A percentile compares a stretch with the other conserved stretches of the same genome.
Evolutionary conservation across 192 early-diverging fungal species (phyloP).

Genomic region (Fimicolochytrium jonesii): DNA sequence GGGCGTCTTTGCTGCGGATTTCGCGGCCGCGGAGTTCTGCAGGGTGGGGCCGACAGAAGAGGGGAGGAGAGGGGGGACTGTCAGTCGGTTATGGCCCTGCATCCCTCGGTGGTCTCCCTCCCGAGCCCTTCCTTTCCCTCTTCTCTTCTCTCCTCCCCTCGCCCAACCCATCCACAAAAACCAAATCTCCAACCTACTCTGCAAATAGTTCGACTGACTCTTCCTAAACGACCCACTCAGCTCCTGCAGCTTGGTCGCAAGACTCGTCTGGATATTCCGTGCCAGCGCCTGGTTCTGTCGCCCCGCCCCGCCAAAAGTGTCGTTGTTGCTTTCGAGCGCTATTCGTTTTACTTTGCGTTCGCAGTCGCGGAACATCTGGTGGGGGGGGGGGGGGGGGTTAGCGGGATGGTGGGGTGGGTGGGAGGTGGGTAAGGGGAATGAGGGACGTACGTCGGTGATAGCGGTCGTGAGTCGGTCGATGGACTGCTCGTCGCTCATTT

Average conservation of each 20-base stretch:
- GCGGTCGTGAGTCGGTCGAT: conserved; percentile 80
- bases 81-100: no score
- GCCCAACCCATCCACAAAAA: neutral
- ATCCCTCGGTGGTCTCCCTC: no score
- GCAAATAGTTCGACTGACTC: conserved; percentile 81
- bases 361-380: conserved; percentile 79
- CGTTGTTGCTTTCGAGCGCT: conserved; percentile 40
- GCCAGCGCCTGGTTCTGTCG: conserved; percentile 62
- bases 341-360: conserved; percentile 78
- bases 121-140: no score
- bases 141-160: no score
- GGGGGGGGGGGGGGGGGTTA: no score
- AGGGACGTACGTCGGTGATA: conserved; percentile 67
- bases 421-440: neutral
- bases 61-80: no score
- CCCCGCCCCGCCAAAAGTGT: neutral
- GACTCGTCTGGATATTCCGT: conserved; percentile 82
- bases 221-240: conserved; percentile 77
- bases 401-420: no score
- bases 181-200: conserved; percentile 51
- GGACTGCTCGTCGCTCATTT: conserved; percentile 54
- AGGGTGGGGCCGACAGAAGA: no score
- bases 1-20: conserved; percentile 35
- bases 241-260: conserved; percentile 89
- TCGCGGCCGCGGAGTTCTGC: conserved; percentile 43